Evolutionary conservation across 345 rosid genomes (phyloP), one percentile per base, ranked within the genome.

Genomic region (Populus davidiana): DNA sequence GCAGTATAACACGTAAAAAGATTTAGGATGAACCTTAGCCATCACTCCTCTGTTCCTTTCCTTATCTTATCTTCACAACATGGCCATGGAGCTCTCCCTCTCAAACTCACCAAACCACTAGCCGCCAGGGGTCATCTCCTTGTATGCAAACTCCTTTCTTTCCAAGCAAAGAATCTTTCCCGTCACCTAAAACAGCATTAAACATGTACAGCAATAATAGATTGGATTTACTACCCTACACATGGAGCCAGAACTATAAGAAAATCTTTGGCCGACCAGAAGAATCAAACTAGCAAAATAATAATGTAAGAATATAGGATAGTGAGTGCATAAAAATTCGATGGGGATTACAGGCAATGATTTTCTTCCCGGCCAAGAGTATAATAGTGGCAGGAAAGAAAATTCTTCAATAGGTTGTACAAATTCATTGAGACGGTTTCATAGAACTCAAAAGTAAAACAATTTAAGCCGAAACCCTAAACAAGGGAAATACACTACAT

Each of bases 341-440:
- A 38, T 59, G 8, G 43, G 69, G 61, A 47, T 62, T 43, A 39
- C 62, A 68, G 63, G 25, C 23, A 18, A 56, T 10, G 36, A 38
- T 23, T 21, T 35, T 41, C 18, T 71, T 33, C 31, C 66, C 16
- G 1, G 35, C 41, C 13, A 41, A 56, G 23, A 33, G 27, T 11
- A 47, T 7, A 62, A 36, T 7, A 27, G 43, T 35, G n/a, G 14
- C 18, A 7, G n/a, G 31, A 11, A 11, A 43, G 64, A 71, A 49
- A 16, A n/a, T 69, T 70, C 31, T 47, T 62, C 69, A 41, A 21
- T 8, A 59, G 9, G 35, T 63, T 29, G 7, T 25, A 21, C 17
- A 56, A 50, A 76, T 47, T 56, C 63, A 56, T n/a, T 21, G 29
- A 47, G 47, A 35, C 52, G 50, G 76, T 27, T 66, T 66, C 63